Percentiles rank a stretch among this genome's conserved stretches.
Conservation (phyloP, 805 yeast genomes). For the Barnettozyma populi region DNA sequence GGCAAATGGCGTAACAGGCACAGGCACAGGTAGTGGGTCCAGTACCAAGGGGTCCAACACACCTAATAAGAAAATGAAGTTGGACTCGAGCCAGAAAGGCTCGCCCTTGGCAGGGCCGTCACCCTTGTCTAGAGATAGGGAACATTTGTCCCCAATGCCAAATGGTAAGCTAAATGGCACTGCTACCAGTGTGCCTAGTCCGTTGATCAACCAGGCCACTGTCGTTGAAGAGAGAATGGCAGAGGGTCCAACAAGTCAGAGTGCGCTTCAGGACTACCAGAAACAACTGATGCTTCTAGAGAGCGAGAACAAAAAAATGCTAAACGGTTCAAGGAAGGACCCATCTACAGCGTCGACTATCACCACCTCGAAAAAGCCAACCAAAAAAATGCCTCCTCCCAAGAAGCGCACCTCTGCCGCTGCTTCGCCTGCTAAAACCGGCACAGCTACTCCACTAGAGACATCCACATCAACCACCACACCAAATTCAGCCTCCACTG, state of each 20-base stretch:
- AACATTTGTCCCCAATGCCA: slow-evolving; percentile 1
- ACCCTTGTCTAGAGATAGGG: slow-evolving; percentile 7
- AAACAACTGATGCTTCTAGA: slow-evolving; percentile 72
- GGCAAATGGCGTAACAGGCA: slow-evolving; percentile 1
- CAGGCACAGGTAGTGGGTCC: background rate
- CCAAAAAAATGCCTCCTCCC: slow-evolving; percentile 24
- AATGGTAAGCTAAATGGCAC: slow-evolving; percentile 12
- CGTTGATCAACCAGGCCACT: slow-evolving; percentile 13
- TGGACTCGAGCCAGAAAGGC: slow-evolving; percentile 9
- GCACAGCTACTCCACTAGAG: background rate
- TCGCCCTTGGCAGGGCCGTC: slow-evolving; percentile 11
- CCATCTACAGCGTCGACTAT: slow-evolving; percentile 8
- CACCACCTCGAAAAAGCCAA: slow-evolving; percentile 4
- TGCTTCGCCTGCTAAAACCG: slow-evolving; percentile 9
- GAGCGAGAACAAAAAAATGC: slow-evolving; percentile 65
- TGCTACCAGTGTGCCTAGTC: slow-evolving; percentile 25
- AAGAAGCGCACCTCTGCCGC: slow-evolving; percentile 13
- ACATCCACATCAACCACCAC: slow-evolving; percentile 6
- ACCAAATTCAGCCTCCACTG: background rate
- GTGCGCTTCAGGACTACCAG: slow-evolving; percentile 76
- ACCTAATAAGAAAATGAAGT: slow-evolving; percentile 21
- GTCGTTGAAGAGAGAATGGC: slow-evolving; percentile 7
- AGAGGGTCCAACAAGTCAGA: slow-evolving; percentile 16
- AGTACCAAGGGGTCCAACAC: slow-evolving; percentile 7
- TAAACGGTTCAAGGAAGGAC: slow-evolving; percentile 45